Evolutionary conservation across 1,139 yeast genomes (phyloP).

Genomic region (Yamadazyma conglobata): DNA sequence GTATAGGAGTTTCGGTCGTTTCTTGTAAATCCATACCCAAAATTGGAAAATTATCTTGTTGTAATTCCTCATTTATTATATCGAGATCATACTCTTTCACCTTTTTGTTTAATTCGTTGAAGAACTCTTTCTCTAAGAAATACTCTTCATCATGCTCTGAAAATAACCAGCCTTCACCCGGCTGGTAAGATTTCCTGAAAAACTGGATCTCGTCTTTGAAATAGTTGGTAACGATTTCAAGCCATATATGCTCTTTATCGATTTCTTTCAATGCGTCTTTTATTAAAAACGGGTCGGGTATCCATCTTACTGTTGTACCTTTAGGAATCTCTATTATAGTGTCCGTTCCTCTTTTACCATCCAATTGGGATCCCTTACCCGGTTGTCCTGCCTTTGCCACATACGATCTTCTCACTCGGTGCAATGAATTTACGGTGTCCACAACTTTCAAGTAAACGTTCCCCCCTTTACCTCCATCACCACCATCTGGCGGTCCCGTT

Average conservation of each 20-base stretch:
- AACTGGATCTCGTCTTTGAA: slow-evolving; percentile 45
- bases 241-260: slow-evolving; percentile 18
- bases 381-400: slow-evolving; percentile 67
- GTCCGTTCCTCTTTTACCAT: slow-evolving; percentile 81
- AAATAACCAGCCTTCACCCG: slow-evolving; percentile 87
- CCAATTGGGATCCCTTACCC: slow-evolving; percentile 75
- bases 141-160: slow-evolving; percentile 71
- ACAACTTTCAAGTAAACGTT: slow-evolving; percentile 78
- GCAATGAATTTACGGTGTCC: slow-evolving; percentile 65
- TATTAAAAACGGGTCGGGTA: slow-evolving; percentile 64
- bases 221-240: slow-evolving; percentile 27
- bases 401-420: slow-evolving; percentile 63
- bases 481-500: slow-evolving; percentile 95
- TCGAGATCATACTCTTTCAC: slow-evolving; percentile 65
- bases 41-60: slow-evolving; percentile 68
- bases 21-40: slow-evolving; percentile 71
- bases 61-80: slow-evolving; percentile 56
- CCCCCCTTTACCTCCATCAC: slow-evolving; percentile 97
- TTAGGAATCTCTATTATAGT: slow-evolving; percentile 81
- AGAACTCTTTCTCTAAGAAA: slow-evolving; percentile 62
- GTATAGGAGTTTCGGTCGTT: slow-evolving; percentile 65
- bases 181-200: slow-evolving; percentile 51
- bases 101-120: slow-evolving; percentile 55
- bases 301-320: slow-evolving; percentile 85
- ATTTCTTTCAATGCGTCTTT: slow-evolving; percentile 33